Conservation (phyloP, 192 early-diverging fungal genomes). For the Thamnidium elegans region DNA sequence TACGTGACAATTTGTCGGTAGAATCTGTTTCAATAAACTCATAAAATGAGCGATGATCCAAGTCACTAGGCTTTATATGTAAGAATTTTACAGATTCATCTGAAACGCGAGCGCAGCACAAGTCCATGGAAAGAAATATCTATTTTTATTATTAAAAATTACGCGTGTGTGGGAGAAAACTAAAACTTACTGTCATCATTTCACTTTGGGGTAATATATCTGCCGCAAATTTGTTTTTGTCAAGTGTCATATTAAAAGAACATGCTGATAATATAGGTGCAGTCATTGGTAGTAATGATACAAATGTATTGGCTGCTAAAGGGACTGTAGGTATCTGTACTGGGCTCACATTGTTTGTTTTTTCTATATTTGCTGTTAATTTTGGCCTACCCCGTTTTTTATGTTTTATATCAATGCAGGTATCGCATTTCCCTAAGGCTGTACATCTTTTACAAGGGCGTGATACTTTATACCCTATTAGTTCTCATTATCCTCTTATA, state of each 20-base stretch:
- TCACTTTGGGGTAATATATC: not conserved
- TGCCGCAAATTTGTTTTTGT: no score
- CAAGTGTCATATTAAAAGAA: not conserved
- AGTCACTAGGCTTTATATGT: constrained; percentile 45
- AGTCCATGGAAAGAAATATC: constrained; percentile 47
- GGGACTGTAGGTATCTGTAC: not conserved
- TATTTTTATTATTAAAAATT: not conserved
- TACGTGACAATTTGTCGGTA: constrained; percentile 30
- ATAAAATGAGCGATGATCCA: constrained; percentile 48
- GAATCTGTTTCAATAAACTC: constrained; percentile 39
- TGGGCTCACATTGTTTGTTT: not conserved
- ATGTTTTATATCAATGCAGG: constrained; percentile 82
- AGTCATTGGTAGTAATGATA: not conserved
- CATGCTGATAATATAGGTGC: not conserved
- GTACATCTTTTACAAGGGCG: constrained; percentile 83
- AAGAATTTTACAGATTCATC: constrained; percentile 48
- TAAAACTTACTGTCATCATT: constrained; percentile 13
- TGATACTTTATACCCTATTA: constrained; percentile 41
- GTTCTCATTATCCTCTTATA: not conserved
- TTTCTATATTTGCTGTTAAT: constrained; percentile 25
- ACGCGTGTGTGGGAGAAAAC: not conserved
- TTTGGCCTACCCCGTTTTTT: constrained; percentile 85
- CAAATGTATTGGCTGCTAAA: not conserved
- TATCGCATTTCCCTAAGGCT: constrained; percentile 65
- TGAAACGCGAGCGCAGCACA: constrained; percentile 50